Base-by-base conservation (phyloP, 768 basidiomycete genomes). In the Kondoa subrosea region DNA sequence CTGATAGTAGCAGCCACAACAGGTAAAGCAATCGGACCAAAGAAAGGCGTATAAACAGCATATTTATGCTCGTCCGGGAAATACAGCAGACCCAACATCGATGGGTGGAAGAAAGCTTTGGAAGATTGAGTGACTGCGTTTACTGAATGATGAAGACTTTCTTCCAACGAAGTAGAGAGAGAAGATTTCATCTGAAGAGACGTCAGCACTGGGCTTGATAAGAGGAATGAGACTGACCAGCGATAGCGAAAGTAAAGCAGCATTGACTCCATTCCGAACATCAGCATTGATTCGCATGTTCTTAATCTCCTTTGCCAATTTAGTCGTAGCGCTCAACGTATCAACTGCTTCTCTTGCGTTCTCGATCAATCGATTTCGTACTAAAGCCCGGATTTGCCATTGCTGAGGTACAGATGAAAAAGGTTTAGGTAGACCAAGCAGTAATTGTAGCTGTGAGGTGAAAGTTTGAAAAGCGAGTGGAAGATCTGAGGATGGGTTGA, bases 11-110 rank as follows among this genome's bases (percentile, higher is more conserved):
- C 84, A 1, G 88, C 85, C 12, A 91, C 68, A 65, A 96, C 76
- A 3, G 92, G 91, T 31, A 92, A 86, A 1, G 88, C 81, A 4
- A 91, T 83, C 61, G 90, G 91, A 1, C 89, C 93, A 76, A 99
- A 96, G 34, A 99, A 78, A 0, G 95, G 93, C 0, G 89, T 86
- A 76, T 97, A 97, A 8, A 99, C 90, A 1, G 92, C 92, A 76
- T 91, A 92, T 75, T 88, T 96, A 80, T 97, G 95, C 75, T 97
- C 95, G 25, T 90, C 86, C 26, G 95, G 95, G 78, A 97, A 97
- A 77, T 99, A 99, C 26, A 99, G 81, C 75, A 96, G 78, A 16
- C 90, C 91, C 72, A 97, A 79, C 91, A 97, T 95, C 25, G 87
- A 88, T 0, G 93, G 95, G 76, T 91, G 89, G 79, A 95, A 97